These are phyloP conservation scores for Achaetomiella virescens DNA, from an alignment of 495 filamentous ascomycete genomes.

Conservation along the genomic window DNA sequence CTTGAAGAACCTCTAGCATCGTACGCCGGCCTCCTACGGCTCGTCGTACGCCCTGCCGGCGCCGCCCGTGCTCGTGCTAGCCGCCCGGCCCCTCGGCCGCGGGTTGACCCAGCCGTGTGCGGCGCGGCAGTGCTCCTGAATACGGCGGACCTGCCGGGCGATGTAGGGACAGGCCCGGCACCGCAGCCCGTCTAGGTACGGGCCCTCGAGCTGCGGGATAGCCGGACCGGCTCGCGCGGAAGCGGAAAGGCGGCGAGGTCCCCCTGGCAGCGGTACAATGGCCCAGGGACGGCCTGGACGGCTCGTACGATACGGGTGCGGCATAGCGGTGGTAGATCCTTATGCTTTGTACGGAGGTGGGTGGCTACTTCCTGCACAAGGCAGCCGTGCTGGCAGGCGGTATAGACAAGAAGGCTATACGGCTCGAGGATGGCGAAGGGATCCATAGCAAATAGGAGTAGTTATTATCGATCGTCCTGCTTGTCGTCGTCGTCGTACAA, in stretches of 20 bases:
- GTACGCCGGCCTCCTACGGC: too few species aligned
- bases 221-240: not conserved
- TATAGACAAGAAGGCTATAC: too few species aligned
- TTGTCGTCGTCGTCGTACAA: too few species aligned
- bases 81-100: not conserved
- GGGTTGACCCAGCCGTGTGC: not conserved
- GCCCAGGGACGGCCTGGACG: not conserved
- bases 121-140: not conserved
- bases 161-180: not conserved
- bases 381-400: not conserved
- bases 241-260: not conserved
- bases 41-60: not conserved
- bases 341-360: not conserved
- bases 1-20: too few species aligned
- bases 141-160: not conserved
- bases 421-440: too few species aligned
- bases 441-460: too few species aligned
- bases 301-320: not conserved
- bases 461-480: too few species aligned
- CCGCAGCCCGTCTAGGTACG: not conserved
- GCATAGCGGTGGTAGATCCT: not conserved
- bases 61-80: not conserved
- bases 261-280: not conserved
- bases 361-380: not conserved
- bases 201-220: not conserved